Conservation (phyloP, 1,139 yeast genomes). For the Protomyces macrosporus region DNA sequence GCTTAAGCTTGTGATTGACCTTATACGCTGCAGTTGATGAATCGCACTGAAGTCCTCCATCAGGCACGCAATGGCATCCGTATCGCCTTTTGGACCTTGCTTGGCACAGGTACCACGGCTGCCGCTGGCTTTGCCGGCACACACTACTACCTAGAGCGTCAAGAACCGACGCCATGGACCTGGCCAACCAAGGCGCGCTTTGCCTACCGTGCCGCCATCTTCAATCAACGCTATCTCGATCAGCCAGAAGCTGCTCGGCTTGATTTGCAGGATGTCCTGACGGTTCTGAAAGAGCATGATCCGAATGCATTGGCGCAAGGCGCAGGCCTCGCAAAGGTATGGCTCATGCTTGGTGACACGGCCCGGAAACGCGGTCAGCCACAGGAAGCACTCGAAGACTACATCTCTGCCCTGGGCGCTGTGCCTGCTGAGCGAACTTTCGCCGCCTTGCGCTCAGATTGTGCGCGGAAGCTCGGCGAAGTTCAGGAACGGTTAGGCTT, state of each 20-base stretch:
- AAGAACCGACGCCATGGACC: conserved; percentile 12
- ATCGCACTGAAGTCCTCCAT: neutral
- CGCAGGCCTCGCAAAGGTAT: neutral
- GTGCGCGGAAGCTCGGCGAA: conserved; percentile 19
- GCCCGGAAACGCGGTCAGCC: conserved; percentile 1
- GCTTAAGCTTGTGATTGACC: too few species aligned
- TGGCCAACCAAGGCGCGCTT: conserved; percentile 13
- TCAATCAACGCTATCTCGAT: conserved; percentile 8
- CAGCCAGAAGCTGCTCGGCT: conserved; percentile 9
- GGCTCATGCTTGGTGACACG: conserved; percentile 5
- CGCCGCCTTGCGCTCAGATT: neutral
- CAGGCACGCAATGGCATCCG: conserved; percentile 20
- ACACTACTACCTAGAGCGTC: conserved; percentile 6
- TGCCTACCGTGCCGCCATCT: conserved; percentile 21
- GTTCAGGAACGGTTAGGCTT: conserved; percentile 7
- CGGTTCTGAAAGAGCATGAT: neutral
- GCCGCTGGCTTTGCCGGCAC: conserved; percentile 16
- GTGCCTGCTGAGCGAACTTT: neutral
- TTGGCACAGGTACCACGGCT: conserved; percentile 12
- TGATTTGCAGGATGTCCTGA: neutral
- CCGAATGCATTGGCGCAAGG: neutral
- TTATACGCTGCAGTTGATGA: neutral
- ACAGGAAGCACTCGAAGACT: conserved; percentile 1
- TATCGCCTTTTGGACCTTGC: neutral
- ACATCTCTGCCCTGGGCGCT: neutral